A percentile compares a stretch with the other conserved stretches of the same genome.
Evolutionary conservation across 768 basidiomycete genomes (phyloP).

Genomic region (Kwoniella sp.): DNA sequence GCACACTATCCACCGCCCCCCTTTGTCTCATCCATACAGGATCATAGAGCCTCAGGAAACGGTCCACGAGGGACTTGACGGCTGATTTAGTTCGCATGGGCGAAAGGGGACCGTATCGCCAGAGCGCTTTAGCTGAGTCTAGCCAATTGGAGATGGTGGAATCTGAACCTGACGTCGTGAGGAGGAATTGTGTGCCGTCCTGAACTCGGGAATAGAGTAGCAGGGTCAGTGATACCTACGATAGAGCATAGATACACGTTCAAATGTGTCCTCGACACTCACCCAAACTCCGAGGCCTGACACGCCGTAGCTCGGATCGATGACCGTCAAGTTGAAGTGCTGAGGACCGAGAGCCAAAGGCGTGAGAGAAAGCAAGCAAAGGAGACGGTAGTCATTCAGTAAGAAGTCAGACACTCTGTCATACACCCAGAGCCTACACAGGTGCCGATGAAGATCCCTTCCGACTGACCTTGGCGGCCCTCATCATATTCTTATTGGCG

Average conservation of each 20-base stretch:
- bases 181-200: slow-evolving; percentile 75
- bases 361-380: too few relatives aligned
- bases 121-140: slow-evolving; percentile 71
- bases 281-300: slow-evolving; percentile 46
- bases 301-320: slow-evolving; percentile 39
- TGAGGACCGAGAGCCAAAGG: slow-evolving; percentile 2
- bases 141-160: slow-evolving; percentile 61
- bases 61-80: slow-evolving; percentile 56
- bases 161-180: slow-evolving; percentile 31
- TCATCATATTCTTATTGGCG: slow-evolving; percentile 68
- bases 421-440: too few relatives aligned
- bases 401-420: not conserved
- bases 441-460: not conserved
- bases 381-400: not conserved
- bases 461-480: slow-evolving; percentile 67
- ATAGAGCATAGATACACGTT: slow-evolving; percentile 7
- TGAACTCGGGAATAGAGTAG: slow-evolving; percentile 56
- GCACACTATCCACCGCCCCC: slow-evolving; percentile 36
- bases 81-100: slow-evolving; percentile 62
- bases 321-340: slow-evolving; percentile 42
- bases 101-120: slow-evolving; percentile 72
- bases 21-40: slow-evolving; percentile 34
- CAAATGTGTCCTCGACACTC: too few relatives aligned
- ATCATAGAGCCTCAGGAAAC: slow-evolving; percentile 64
- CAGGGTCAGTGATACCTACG: too few relatives aligned